Base-by-base conservation (phyloP, 2,329 filamentous ascomycete genomes). In the Lachnellula arida region DNA sequence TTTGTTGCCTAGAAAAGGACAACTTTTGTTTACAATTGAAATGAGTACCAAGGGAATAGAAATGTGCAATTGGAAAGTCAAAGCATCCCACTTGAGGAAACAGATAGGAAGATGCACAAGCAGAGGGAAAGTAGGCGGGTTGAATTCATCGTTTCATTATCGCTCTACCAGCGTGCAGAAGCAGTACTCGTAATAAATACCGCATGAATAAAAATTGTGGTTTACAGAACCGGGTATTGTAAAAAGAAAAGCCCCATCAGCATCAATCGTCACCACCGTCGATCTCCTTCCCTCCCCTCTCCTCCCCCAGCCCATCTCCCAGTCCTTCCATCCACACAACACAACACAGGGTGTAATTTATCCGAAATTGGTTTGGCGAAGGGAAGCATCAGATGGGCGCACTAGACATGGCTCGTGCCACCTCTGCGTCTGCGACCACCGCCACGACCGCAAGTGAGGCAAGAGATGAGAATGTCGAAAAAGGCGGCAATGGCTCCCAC, bases 401-500 rank as follows among this genome's bases (percentile, higher is more conserved):
- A 47, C 59, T 62, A 67, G 50, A 67, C 59, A 2, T 8, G 12
- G 57, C 65, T 67, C 8, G 62, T 63, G 23, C 44, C 43, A 22
- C 57, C 56, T 22, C 55, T 39, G 22, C 57, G 55, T 37, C 63
- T 40, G 8, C 67, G 49, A n/a, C 71, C 71, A n/a, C 28, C 28
- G 6, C 62, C 54, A 19, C 67, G 67, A 22, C 71, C 68, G 53
- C 71, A 72, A 37, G 70, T 72, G 23, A 72, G 53, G 63, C 67
- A 72, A 34, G 64, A 67, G 61, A 72, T 68, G 51, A 72, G 63
- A 59, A 72, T 68, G 53, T 65, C 65, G 60, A 73, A 70, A 63
- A 72, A 64, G 17, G 60, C 53, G 32, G 65, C 66, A 42, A 70
- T 68, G 46, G 62, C 68, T 15, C 60, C 59, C 53, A 70, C 65